A percentile compares a stretch with the other conserved stretches of the same genome.
Evolutionary conservation across 805 yeast species (phyloP).

Genomic region (Ogataea glucozyma): DNA sequence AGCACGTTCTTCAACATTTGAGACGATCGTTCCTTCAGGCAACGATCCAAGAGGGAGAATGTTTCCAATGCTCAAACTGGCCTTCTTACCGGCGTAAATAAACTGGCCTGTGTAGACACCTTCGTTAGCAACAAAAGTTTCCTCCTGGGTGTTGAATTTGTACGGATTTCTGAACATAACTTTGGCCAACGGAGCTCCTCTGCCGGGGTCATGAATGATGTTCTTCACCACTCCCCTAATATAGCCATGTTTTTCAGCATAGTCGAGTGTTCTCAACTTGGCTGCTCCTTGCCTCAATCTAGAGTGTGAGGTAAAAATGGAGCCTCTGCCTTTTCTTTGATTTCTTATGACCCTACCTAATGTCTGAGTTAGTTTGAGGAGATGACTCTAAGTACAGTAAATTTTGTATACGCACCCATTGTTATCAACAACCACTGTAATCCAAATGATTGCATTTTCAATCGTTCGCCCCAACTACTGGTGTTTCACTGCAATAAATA

Average conservation of each 20-base stretch:
- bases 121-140: constrained; percentile 98
- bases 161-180: constrained; percentile 99
- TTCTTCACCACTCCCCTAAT: constrained; percentile 98
- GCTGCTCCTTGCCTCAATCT: constrained; percentile 99
- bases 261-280: constrained; percentile 97
- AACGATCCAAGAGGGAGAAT: constrained; percentile 92
- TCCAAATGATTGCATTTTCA: too few relatives aligned
- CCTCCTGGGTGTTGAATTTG: constrained; percentile 95
- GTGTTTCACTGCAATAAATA: too few relatives aligned
- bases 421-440: too few relatives aligned
- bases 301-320: constrained; percentile 99
- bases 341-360: constrained; percentile 98
- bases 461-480: too few relatives aligned
- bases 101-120: constrained; percentile 99
- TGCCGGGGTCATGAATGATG: constrained; percentile 98
- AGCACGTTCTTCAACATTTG: constrained; percentile 96
- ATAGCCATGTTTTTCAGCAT: constrained; percentile 99
- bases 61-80: constrained; percentile 94
- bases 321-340: constrained; percentile 99
- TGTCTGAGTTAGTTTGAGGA: neutral
- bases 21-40: constrained; percentile 98
- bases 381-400: neutral
- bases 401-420: neutral
- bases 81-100: constrained; percentile 97
- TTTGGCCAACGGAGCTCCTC: constrained; percentile 99